Percentiles rank a stretch among this genome's conserved stretches.
These are phyloP conservation scores for Lactuca saligna DNA, from an alignment of 129 eudicot genomes.

Conservation along the genomic window DNA sequence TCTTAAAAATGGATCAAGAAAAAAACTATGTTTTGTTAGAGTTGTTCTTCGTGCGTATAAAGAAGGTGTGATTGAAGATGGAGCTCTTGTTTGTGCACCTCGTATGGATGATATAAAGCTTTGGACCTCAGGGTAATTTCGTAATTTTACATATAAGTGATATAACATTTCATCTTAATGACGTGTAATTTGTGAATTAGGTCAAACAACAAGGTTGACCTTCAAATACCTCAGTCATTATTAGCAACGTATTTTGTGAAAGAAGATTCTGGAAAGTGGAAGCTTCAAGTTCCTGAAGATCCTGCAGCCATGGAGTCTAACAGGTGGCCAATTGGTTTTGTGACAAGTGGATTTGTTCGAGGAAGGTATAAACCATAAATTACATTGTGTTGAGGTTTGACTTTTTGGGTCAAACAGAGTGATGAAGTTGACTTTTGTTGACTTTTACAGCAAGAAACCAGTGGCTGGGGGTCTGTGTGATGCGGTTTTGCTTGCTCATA, in stretches of 20 bases:
- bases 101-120: slow-evolving; percentile 47
- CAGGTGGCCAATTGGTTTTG: slow-evolving; percentile 88
- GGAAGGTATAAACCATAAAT: slow-evolving; percentile 54
- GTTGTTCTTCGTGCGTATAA: slow-evolving; percentile 67
- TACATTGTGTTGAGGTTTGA: slow-evolving; percentile 5
- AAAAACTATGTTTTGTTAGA: slow-evolving; percentile 56
- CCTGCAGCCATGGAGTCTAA: slow-evolving; percentile 46
- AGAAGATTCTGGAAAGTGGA: slow-evolving; percentile 72
- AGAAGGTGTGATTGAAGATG: slow-evolving; percentile 87
- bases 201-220: slow-evolving; percentile 36
- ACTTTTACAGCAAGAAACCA: slow-evolving; percentile 69
- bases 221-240: slow-evolving; percentile 63
- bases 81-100: slow-evolving; percentile 93
- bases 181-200: slow-evolving; percentile 30
- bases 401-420: background rate
- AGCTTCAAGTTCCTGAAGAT: slow-evolving; percentile 58
- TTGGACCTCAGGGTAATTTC: slow-evolving; percentile 59
- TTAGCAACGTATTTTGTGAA: slow-evolving; percentile 44
- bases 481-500: slow-evolving; percentile 57
- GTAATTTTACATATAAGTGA: background rate
- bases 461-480: slow-evolving; percentile 74
- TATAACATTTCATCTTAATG: too few species aligned
- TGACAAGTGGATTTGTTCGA: slow-evolving; percentile 84
- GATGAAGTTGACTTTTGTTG: slow-evolving; percentile 5
- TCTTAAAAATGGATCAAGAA: slow-evolving; percentile 23